Evolutionary conservation across 148 eudicot genomes (phyloP), one percentile per base, ranked within the genome.

Genomic region (Fagopyrum homotropicum): DNA sequence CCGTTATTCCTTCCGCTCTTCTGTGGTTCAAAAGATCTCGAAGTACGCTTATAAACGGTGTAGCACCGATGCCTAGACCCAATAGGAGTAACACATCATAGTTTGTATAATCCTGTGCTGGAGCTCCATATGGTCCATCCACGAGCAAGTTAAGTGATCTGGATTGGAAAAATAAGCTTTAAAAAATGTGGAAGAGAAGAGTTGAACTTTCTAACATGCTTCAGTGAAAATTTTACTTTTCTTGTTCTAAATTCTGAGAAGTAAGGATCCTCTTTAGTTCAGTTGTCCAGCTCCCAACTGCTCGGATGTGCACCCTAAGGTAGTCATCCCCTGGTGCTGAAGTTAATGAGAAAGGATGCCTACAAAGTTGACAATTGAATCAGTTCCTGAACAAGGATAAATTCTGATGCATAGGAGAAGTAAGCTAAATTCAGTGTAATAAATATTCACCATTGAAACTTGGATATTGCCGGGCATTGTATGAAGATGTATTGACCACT

Each of bases 321-420:
- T 84, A 83, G 82, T 86, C 77, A 72, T 96, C 98, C 49, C 98
- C 97, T 77, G 99, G 98, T 69, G 99, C 93, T 16, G 99, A 95
- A 57, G 97, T 95, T 69, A 95, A 88, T 59, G 99, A 95, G 84
- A 95, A 95, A 8, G 99, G 99, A 81, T 95, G 99, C 99, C 99
- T 95, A 81, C 14, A 79, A 72, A 77, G 76, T 40, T 0, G 47
- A 66, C 46, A 66, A 35, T 66, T 66, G 14, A n/a, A 11, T 30
- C 9, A 66, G 19, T 40, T 57, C 19, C 29, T 57, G 9, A 57
- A 57, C 9, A 4, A 57, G 29, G 8, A 2, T 9, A 29, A n/a
- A 6, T n/a, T 66, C 12, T 6, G 11, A 19, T 60, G 35, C 66
- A 60, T 60, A 15, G 46, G 46, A 66, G 11, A 7, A 66, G 14